A percentile compares a stretch with the other conserved stretches of the same genome.
Evolutionary conservation across 2,329 filamentous ascomycete species (phyloP).

Genomic region (Kalmusia sp.): DNA sequence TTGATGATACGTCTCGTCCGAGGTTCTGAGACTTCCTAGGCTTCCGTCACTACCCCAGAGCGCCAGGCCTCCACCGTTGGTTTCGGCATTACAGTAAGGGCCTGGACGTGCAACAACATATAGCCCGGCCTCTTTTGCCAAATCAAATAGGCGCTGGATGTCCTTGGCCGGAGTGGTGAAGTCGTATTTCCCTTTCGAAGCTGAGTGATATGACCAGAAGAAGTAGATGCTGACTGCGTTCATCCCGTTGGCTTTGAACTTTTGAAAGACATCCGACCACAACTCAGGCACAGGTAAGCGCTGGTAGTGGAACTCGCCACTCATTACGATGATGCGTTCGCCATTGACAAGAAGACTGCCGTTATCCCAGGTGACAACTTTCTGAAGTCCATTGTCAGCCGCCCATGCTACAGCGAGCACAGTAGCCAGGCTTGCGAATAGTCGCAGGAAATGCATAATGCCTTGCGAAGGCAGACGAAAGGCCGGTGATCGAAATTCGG

Average conservation of each 20-base stretch:
- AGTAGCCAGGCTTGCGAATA: conserved; percentile 2
- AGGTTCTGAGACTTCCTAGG: conserved; percentile 52
- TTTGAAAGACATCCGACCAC: conserved; percentile 63
- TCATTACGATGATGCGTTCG: conserved; percentile 56
- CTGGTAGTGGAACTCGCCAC: conserved; percentile 62
- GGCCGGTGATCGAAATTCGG: not conserved
- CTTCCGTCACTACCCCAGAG: conserved; percentile 57
- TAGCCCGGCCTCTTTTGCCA: conserved; percentile 59
- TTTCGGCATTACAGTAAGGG: conserved; percentile 61
- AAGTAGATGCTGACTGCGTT: conserved; percentile 60
- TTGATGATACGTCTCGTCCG: conserved; percentile 53
- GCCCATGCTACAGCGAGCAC: conserved; percentile 18
- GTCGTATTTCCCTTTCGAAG: conserved; percentile 55
- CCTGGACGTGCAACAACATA: conserved; percentile 61
- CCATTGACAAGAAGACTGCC: conserved; percentile 60
- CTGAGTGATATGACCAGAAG: conserved; percentile 59
- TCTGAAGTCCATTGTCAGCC: conserved; percentile 37
- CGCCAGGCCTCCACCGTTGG: conserved; percentile 56
- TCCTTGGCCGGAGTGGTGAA: conserved; percentile 61
- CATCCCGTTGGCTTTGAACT: conserved; percentile 61
- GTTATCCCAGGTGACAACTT: conserved; percentile 59
- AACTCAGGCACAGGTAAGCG: conserved; percentile 62
- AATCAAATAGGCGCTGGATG: conserved; percentile 58
- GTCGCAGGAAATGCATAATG: not conserved
- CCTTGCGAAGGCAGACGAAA: not conserved